These are phyloP conservation scores for Ophiostoma pallidulum DNA, from an alignment of 2,329 filamentous ascomycete species.

Conservation along the genomic window DNA sequence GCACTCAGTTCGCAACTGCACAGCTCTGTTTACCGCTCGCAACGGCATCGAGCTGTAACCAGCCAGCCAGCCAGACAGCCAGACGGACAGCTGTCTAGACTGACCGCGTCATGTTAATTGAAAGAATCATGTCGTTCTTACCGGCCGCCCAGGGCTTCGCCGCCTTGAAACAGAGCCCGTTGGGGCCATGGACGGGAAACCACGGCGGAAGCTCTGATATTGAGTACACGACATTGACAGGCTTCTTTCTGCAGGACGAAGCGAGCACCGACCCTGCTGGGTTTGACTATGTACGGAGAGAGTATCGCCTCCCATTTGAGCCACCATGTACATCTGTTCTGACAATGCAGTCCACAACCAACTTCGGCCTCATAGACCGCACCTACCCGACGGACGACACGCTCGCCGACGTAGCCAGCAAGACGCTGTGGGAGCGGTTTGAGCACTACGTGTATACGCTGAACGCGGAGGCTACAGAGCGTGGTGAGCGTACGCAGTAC, in stretches of 20 bases:
- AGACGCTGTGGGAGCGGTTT: slow-evolving; percentile 7
- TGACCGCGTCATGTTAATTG: too few relatives aligned
- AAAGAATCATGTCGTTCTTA: too few relatives aligned
- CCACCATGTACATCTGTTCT: background rate
- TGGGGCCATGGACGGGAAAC: too few relatives aligned
- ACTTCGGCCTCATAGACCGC: slow-evolving; percentile 6
- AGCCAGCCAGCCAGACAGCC: too few relatives aligned
- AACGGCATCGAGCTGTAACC: too few relatives aligned
- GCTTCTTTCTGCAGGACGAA: slow-evolving; percentile 6
- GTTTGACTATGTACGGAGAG: slow-evolving; percentile 4
- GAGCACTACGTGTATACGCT: background rate
- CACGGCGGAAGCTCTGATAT: too few relatives aligned
- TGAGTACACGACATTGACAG: background rate
- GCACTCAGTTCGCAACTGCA: too few relatives aligned
- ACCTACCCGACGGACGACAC: slow-evolving; percentile 3
- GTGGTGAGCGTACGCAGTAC: slow-evolving; percentile 31
- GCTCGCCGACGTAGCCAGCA: background rate
- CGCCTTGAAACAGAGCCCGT: too few relatives aligned
- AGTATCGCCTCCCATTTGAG: background rate
- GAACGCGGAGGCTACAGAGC: background rate
- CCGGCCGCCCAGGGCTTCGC: too few relatives aligned
- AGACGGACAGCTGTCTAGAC: too few relatives aligned
- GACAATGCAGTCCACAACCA: background rate
- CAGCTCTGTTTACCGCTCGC: too few relatives aligned
- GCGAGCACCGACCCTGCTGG: slow-evolving; percentile 1